Base-by-base conservation (phyloP, 495 filamentous ascomycete genomes). In the Penicillium tannophilum region DNA sequence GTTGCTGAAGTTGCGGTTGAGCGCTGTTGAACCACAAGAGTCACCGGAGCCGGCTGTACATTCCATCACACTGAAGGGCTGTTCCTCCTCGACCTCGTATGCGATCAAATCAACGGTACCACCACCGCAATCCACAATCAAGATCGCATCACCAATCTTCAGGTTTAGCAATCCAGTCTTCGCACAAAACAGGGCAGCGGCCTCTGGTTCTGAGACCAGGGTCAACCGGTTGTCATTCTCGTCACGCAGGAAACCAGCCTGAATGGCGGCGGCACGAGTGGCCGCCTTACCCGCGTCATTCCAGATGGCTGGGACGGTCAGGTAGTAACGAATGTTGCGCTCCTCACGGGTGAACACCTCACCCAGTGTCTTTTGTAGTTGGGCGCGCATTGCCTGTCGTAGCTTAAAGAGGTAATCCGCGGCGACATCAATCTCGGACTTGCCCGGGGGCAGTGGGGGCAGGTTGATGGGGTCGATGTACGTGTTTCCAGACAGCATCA, bases 391-490 rank as follows among this genome's bases (percentile, higher is more conserved):
- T 12, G 88, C 88, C 72, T 89, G 88, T 43, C 88, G 86, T 56
- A 91, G 73, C 67, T 91, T 89, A 78, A 90, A 90, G 42, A 91
- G 86, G 66, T 90, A 91, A 69, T 90, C 88, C 58, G 88, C 88
- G 23, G 88, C 88, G 50, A 91, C 88, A 74, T 91, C 88, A 69
- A 91, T 89, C 68, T 90, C 88, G 8, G 88, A 89, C 72, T 91
- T 91, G 59, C 88, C 88, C 17, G 88, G 87, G 30, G 88, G 88
- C 28, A 90, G 85, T 44, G 88, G 87, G 33, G 88, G 88, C 42
- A 91, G 79, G 73, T 91, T 91, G 76, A 90, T 90, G 33, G 88
- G 89, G 59, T 91, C 89, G 59, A 91, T 90, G 68, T 91, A 91
- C 4, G 88, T 91, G 67, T 90, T 91, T 52, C 88, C 88, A 17